Evolutionary conservation across 345 rosid species (phyloP).

Genomic region (Pelargonium nanum): DNA sequence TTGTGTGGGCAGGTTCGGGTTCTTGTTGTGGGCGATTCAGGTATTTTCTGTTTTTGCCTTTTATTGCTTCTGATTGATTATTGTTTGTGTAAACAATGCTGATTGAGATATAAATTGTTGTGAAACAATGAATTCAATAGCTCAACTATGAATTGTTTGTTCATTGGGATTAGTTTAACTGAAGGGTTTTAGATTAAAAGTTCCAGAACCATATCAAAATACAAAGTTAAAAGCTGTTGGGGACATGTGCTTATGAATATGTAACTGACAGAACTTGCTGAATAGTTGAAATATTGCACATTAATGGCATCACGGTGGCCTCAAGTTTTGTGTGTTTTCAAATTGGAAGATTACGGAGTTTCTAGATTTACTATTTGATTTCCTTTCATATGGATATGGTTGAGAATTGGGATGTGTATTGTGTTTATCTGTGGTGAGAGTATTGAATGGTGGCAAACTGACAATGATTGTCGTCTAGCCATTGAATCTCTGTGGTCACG

Average conservation of each 20-base stretch:
- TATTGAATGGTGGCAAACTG: not conserved
- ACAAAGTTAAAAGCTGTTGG: not conserved
- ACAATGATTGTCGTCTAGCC: too few relatives aligned
- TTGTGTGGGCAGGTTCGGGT: constrained; percentile 96
- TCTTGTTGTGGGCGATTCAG: constrained; percentile 95
- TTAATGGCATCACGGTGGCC: not conserved
- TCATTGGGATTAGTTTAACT: not conserved
- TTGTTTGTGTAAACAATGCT: not conserved
- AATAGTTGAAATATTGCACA: not conserved
- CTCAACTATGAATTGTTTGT: not conserved
- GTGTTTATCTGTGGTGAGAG: not conserved
- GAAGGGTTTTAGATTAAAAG: not conserved
- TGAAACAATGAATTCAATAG: not conserved
- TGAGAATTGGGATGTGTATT: not conserved
- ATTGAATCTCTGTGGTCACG: too few relatives aligned
- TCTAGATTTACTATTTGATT: too few relatives aligned
- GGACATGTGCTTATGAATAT: not conserved
- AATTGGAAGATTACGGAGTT: too few relatives aligned
- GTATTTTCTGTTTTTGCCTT: constrained; percentile 20
- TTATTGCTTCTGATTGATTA: not conserved
- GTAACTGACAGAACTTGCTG: not conserved
- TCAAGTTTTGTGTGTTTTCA: not conserved
- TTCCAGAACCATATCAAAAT: too few relatives aligned
- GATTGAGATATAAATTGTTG: not conserved
- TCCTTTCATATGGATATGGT: not conserved